Conservation (phyloP, 345 rosid species). For the Lumnitzera littorea region DNA sequence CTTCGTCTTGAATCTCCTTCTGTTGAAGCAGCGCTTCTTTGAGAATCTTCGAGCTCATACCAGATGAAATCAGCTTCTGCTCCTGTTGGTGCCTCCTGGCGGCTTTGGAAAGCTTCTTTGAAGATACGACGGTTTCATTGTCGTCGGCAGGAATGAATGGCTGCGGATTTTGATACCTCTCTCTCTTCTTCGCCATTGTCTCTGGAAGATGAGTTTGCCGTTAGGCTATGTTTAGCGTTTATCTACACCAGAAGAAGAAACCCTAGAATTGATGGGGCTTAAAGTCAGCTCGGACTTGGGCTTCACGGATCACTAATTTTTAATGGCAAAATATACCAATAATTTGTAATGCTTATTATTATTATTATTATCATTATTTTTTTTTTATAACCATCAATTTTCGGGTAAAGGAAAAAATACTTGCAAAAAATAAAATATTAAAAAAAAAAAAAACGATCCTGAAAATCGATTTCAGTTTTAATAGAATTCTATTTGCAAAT, state of each 20-base stretch:
- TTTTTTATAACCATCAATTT: too few relatives aligned
- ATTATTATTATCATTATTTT: too few relatives aligned
- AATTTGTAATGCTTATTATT: too few relatives aligned
- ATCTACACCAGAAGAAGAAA: background rate
- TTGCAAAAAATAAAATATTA: too few relatives aligned
- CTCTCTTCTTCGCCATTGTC: constrained; percentile 39
- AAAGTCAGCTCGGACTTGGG: background rate
- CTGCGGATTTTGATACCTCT: constrained; percentile 52
- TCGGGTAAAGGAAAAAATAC: too few relatives aligned
- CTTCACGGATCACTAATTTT: too few relatives aligned
- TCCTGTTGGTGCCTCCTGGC: constrained; percentile 56
- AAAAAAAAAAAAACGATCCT: too few relatives aligned
- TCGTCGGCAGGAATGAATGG: constrained; percentile 48
- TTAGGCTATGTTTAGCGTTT: background rate
- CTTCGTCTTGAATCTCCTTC: constrained; percentile 71
- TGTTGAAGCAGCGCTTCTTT: constrained; percentile 81
- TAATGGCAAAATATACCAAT: too few relatives aligned
- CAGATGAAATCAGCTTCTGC: constrained; percentile 56
- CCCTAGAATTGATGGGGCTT: background rate
- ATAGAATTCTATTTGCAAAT: too few relatives aligned
- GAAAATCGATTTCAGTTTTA: too few relatives aligned
- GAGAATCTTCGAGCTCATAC: constrained; percentile 74
- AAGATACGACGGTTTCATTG: constrained; percentile 30
- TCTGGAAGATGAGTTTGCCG: background rate
- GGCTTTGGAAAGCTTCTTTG: constrained; percentile 57